Percentiles rank a stretch among this genome's conserved stretches.
Conservation (phyloP, 495 filamentous ascomycete genomes). For the Aspergillus biplanus region DNA sequence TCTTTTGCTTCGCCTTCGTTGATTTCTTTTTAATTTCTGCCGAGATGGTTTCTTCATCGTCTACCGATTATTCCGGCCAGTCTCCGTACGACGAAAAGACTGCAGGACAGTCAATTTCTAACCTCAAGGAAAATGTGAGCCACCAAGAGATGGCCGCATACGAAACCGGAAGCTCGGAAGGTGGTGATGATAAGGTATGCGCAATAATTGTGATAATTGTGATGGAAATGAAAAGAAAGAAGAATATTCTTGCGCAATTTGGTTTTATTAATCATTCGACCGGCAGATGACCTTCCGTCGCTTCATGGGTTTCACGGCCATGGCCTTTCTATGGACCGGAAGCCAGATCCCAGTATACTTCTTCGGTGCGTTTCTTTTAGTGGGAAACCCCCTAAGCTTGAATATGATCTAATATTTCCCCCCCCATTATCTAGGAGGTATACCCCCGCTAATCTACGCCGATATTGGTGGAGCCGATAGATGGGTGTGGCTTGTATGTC, state of each 20-base stretch:
- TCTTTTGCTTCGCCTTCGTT: not conserved
- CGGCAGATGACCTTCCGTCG: constrained; percentile 58
- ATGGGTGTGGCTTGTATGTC: constrained; percentile 71
- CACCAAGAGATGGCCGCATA: constrained; percentile 33
- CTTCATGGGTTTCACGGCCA: constrained; percentile 62
- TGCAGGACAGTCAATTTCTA: constrained; percentile 20
- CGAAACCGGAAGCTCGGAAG: constrained; percentile 28
- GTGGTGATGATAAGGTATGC: constrained; percentile 23
- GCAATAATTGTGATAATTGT: not conserved
- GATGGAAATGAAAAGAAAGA: not conserved
- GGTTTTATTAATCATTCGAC: not conserved
- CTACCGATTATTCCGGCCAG: constrained; percentile 21
- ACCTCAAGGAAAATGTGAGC: constrained; percentile 27
- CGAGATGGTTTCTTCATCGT: constrained; percentile 14
- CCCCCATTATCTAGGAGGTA: constrained; percentile 44
- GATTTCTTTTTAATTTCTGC: not conserved
- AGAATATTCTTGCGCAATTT: not conserved
- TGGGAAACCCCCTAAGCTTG: not conserved
- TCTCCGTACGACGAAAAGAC: constrained; percentile 34
- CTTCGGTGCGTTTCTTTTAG: constrained; percentile 44
- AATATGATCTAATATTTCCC: not conserved
- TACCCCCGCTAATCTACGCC: constrained; percentile 66
- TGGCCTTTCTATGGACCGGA: constrained; percentile 69
- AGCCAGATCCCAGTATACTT: constrained; percentile 68
- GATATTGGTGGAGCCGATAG: constrained; percentile 67